These are phyloP conservation scores for Hirschfeldia incana DNA, from an alignment of 345 rosid species.

Conservation along the genomic window DNA sequence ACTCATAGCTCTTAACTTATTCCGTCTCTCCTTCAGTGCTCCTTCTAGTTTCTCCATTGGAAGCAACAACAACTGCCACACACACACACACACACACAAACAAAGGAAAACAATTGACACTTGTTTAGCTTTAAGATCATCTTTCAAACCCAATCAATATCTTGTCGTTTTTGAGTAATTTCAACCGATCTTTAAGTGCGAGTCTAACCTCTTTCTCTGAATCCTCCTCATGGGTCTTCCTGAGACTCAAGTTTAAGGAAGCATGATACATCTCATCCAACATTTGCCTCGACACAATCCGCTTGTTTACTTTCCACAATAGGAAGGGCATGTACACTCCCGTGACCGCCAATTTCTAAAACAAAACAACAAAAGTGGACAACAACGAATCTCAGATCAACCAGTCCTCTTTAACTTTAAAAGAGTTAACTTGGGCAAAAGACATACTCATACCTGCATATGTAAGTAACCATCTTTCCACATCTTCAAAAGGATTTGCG, in stretches of 20 bases:
- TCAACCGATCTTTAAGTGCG: neutral
- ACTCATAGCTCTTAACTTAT: conserved; percentile 47
- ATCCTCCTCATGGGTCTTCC: conserved; percentile 60
- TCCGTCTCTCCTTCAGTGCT: conserved; percentile 29
- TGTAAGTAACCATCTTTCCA: conserved; percentile 83
- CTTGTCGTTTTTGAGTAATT: neutral
- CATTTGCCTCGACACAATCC: conserved; percentile 46
- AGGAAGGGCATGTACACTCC: conserved; percentile 45
- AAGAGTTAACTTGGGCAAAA: neutral
- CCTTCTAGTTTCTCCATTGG: conserved; percentile 3
- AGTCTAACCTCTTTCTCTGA: conserved; percentile 65
- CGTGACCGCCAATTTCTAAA: conserved; percentile 59
- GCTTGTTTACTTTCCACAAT: conserved; percentile 79
- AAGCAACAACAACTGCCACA: neutral
- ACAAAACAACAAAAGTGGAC: neutral
- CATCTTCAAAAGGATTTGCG: conserved; percentile 62
- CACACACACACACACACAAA: neutral
- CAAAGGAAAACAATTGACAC: neutral
- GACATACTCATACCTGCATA: conserved; percentile 66
- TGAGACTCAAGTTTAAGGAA: conserved; percentile 66
- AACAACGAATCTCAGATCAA: neutral
- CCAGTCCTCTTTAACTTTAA: neutral
- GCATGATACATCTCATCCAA: conserved; percentile 89
- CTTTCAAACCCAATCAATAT: neutral
- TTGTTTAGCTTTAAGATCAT: neutral